Base-by-base conservation (phyloP, 2,329 filamentous ascomycete species). In the Diplocarpon rosae region DNA sequence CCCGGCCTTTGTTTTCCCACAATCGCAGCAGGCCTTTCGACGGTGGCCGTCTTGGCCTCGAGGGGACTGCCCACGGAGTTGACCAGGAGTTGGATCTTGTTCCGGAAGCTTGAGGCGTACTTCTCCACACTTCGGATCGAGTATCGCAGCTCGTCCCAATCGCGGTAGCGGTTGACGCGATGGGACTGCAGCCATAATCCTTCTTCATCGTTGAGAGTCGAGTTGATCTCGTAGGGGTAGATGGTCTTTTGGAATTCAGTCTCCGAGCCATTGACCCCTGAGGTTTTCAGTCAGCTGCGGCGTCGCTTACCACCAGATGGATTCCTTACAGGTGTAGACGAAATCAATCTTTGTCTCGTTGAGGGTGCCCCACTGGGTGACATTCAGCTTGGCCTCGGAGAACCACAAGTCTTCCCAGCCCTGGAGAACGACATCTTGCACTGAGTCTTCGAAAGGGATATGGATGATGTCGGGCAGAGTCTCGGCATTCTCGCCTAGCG, bases 121-220 rank as follows among this genome's bases (percentile, higher is more conserved):
- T 59, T 61, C 44, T 68, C 62, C 15, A 69, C 57, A 35, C 64
- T 68, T 24, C 65, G 61, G 53, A 69, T 60, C 2, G 66, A 69
- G 46, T 66, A 68, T 27, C 64, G 59, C n/a, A 69, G 50, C 52
- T 69, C 66, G 37, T 68, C 61, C 65, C 66, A 69, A 47, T 69
- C 66, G 1, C 66, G 63, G 48, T 69, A 69, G 14, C 66, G 52
- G 49, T 69, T 69, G 35, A 65, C 59, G 39, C 65, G 59, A 45
- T 69, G 66, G 6, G 62, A 62, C 15, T 59, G 55, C 15, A 68
- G 56, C 66, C 65, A 68, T 39, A 61, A 56, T n/a, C 65, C 65
- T 13, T 63, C 59, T 1, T 52, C 39, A 43, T 67, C 65, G 46
- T 68, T 68, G 8, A 69, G 58, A 3, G 61, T 60, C 1, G 65